These are phyloP conservation scores for Penicillium malachiteum DNA, from an alignment of 495 filamentous ascomycete genomes.

Conservation along the genomic window DNA sequence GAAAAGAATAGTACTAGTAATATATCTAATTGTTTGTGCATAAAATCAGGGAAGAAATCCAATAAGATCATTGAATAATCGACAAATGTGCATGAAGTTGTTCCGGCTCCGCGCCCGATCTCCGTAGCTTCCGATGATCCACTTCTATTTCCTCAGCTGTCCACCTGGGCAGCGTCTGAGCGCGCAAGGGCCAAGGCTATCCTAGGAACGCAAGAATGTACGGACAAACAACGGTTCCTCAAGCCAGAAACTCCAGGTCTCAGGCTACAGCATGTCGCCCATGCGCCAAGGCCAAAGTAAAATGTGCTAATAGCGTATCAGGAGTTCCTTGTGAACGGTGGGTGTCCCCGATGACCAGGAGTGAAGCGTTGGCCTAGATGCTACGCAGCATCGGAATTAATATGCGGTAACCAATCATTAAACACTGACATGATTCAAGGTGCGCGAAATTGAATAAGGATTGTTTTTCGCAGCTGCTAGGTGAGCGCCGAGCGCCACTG, in stretches of 20 bases:
- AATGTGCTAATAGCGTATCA: background rate
- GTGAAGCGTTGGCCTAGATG: background rate
- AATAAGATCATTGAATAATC: too few relatives aligned
- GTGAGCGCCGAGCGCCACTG: constrained; percentile 8
- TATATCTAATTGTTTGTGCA: too few relatives aligned
- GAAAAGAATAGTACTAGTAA: too few relatives aligned
- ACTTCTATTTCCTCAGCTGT: background rate
- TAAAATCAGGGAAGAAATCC: too few relatives aligned
- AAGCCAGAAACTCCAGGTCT: background rate
- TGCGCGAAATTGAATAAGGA: constrained; percentile 9
- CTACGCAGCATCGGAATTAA: background rate
- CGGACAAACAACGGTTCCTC: background rate
- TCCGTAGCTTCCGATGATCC: background rate
- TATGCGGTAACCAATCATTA: background rate
- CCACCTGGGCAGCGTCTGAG: too few relatives aligned
- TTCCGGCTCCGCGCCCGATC: constrained; percentile 1
- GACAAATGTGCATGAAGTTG: background rate
- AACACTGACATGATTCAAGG: background rate
- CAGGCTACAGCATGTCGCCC: constrained; percentile 4
- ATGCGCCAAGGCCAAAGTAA: constrained; percentile 8
- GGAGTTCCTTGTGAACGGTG: constrained; percentile 1
- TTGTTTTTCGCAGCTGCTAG: constrained; percentile 3
- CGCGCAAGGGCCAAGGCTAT: too few relatives aligned
- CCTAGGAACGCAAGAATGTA: background rate
- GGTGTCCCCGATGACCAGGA: background rate